A percentile compares a stretch with the other conserved stretches of the same genome.
Conservation (phyloP, 257 asterid genomes). For the Solanum etuberosum region DNA sequence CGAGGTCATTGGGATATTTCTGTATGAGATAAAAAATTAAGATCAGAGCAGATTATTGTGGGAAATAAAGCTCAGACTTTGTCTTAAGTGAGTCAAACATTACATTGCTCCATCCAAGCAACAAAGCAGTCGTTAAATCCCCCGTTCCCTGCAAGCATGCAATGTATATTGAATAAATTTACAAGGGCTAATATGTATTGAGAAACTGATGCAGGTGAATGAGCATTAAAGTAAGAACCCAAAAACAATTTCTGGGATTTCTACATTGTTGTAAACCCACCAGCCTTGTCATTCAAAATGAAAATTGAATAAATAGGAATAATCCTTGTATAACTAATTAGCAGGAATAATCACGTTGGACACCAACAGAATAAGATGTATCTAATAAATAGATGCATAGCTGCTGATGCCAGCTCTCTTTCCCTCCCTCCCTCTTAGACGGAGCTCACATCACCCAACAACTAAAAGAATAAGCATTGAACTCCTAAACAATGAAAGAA, state of each 20-base stretch:
- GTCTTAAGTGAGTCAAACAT: slow-evolving; percentile 5
- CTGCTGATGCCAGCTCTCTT: not conserved
- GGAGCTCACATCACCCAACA: not conserved
- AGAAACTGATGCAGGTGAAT: not conserved
- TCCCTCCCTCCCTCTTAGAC: not conserved
- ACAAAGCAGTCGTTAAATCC: slow-evolving; percentile 78
- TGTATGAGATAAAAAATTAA: slow-evolving; percentile 17
- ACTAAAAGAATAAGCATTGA: not conserved
- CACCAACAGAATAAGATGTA: not conserved
- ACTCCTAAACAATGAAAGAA: not conserved
- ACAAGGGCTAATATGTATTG: not conserved
- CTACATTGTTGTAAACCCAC: not conserved
- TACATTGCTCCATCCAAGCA: slow-evolving; percentile 99
- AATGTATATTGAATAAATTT: not conserved
- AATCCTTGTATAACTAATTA: not conserved
- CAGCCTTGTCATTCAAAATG: not conserved
- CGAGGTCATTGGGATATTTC: slow-evolving; percentile 86
- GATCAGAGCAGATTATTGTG: slow-evolving; percentile 6
- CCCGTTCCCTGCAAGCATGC: slow-evolving; percentile 85
- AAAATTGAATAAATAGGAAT: not conserved
- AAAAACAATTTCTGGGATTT: not conserved
- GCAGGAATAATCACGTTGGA: not conserved
- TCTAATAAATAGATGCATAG: not conserved
- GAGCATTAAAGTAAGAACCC: not conserved
- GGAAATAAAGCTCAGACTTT: not conserved